Evolutionary conservation across 768 basidiomycete species (phyloP).

Genomic region (Calocera cornea): DNA sequence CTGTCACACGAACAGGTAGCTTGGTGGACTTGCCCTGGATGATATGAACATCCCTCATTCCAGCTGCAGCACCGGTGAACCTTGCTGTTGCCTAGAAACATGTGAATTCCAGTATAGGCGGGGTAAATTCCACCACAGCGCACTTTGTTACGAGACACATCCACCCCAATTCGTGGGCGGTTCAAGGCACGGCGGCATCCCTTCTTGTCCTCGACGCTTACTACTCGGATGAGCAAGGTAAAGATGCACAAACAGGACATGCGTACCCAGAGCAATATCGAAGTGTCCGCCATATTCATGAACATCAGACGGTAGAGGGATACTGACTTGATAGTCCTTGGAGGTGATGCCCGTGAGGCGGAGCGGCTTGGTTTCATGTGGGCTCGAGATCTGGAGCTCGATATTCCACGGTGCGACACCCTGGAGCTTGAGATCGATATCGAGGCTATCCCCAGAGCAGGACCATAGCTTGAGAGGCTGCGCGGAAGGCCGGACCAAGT

Average conservation of each 20-base stretch:
- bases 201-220: slow-evolving; percentile 76
- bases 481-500: slow-evolving; percentile 42
- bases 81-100: slow-evolving; percentile 59
- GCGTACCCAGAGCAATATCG: slow-evolving; percentile 61
- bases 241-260: not conserved
- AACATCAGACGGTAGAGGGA: slow-evolving; percentile 55
- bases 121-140: slow-evolving; percentile 15
- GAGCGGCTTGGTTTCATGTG: slow-evolving; percentile 48
- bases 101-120: not conserved
- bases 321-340: slow-evolving; percentile 39
- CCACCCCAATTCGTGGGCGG: slow-evolving; percentile 67
- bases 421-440: slow-evolving; percentile 71
- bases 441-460: slow-evolving; percentile 63
- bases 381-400: slow-evolving; percentile 67
- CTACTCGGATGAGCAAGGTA: slow-evolving; percentile 24
- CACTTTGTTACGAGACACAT: slow-evolving; percentile 70
- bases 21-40: slow-evolving; percentile 59
- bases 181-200: slow-evolving; percentile 68
- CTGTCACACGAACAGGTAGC: slow-evolving; percentile 76
- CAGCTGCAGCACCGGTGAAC: slow-evolving; percentile 55
- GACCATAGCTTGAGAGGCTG: slow-evolving; percentile 21
- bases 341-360: slow-evolving; percentile 42
- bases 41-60: slow-evolving; percentile 45
- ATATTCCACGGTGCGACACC: slow-evolving; percentile 87
- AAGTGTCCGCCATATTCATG: slow-evolving; percentile 59